Percentiles rank a stretch among this genome's conserved stretches.
phyloP scores from a whole-genome alignment of 208 protist genomes.

The Acanthamoeba castellanii region DNA sequence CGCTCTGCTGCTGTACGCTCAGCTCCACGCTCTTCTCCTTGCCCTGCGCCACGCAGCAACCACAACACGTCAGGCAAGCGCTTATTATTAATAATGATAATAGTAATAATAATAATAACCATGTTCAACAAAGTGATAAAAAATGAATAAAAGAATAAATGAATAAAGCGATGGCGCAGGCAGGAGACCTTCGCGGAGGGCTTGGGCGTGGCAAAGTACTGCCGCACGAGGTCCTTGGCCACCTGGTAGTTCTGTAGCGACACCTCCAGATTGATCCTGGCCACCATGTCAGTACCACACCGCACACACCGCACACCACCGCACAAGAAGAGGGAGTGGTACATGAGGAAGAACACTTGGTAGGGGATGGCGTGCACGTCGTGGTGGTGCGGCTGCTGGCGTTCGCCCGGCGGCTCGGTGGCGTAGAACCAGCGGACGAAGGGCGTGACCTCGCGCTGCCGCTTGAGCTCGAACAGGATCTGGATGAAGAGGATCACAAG shows the following conservation, averaged over 20 bases:
- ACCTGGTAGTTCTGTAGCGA: neutral
- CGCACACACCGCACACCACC: too few relatives aligned
- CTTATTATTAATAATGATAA: too few relatives aligned
- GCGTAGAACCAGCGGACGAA: constrained; percentile 36
- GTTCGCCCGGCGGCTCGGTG: neutral
- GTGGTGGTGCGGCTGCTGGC: neutral
- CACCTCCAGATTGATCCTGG: constrained; percentile 29
- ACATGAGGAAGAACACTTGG: constrained; percentile 31
- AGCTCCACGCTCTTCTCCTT: constrained; percentile 39
- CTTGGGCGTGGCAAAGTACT: neutral
- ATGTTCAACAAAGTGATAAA: neutral
- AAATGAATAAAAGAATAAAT: neutral
- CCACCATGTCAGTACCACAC: neutral
- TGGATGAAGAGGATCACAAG: constrained; percentile 7
- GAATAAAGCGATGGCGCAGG: neutral
- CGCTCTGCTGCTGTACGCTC: neutral
- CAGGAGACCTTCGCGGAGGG: neutral
- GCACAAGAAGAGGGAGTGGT: neutral
- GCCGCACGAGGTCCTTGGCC: neutral
- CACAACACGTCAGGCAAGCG: too few relatives aligned
- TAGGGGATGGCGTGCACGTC: constrained; percentile 31
- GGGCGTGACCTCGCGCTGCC: constrained; percentile 32
- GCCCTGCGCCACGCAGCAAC: neutral
- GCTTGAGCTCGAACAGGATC: constrained; percentile 48
- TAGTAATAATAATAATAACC: neutral